A percentile compares a stretch with the other conserved stretches of the same genome.
These are phyloP conservation scores for Plenodomus biglobosus DNA, from an alignment of 2,329 filamentous ascomycete species.

Conservation along the genomic window DNA sequence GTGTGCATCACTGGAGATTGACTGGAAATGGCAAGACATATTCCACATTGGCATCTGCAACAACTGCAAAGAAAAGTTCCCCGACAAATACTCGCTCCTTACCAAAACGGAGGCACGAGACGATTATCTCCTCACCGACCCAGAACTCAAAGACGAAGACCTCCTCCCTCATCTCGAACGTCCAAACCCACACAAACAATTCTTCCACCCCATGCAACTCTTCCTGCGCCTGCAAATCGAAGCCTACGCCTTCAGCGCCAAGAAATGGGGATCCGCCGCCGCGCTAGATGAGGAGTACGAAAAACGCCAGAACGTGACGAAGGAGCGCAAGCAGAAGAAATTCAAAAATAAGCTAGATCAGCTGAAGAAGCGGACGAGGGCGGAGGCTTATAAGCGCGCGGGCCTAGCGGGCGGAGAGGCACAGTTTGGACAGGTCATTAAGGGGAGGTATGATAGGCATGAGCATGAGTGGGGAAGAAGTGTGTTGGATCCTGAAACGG, in stretches of 20 bases:
- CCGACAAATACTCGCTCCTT: conserved; percentile 90
- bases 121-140: conserved; percentile 93
- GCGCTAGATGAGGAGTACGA: conserved; percentile 87
- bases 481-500: conserved; percentile 63
- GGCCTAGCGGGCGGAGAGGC: conserved; percentile 46
- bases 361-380: conserved; percentile 87
- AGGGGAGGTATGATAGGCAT: conserved; percentile 66
- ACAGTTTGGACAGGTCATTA: conserved; percentile 76
- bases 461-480: conserved; percentile 80
- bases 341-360: conserved; percentile 88
- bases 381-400: conserved; percentile 77
- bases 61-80: conserved; percentile 81
- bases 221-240: conserved; percentile 93
- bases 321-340: conserved; percentile 83
- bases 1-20: conserved; percentile 81
- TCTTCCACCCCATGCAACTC: conserved; percentile 99
- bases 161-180: conserved; percentile 83
- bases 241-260: conserved; percentile 78
- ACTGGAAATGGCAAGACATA: conserved; percentile 91
- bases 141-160: conserved; percentile 85
- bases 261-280: conserved; percentile 88
- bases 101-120: conserved; percentile 97
- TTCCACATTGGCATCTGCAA: conserved; percentile 76
- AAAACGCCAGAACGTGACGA: conserved; percentile 74
- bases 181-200: conserved; percentile 92